These are phyloP conservation scores for Citrus trifoliata DNA, from an alignment of 345 rosid genomes.

Conservation along the genomic window DNA sequence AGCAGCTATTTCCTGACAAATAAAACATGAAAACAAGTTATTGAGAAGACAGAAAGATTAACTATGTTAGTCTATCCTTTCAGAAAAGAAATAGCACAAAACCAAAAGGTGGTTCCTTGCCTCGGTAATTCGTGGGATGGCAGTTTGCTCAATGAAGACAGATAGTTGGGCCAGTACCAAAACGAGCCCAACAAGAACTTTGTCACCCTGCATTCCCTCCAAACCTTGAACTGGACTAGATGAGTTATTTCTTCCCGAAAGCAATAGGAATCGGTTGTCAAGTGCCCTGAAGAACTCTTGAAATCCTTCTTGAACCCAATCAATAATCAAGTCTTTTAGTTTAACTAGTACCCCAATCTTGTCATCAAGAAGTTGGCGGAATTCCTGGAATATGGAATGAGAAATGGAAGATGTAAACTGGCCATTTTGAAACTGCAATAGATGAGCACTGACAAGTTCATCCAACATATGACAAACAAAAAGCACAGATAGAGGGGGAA, in stretches of 20 bases:
- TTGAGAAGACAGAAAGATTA: slow-evolving; percentile 2
- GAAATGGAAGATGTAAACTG: slow-evolving; percentile 10
- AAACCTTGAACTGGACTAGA: slow-evolving; percentile 43
- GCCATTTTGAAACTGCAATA: not conserved
- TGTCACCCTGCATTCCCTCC: slow-evolving; percentile 58
- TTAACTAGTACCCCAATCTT: slow-evolving; percentile 54
- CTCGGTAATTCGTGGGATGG: slow-evolving; percentile 85
- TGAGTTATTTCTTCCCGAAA: slow-evolving; percentile 72
- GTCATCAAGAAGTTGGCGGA: slow-evolving; percentile 78
- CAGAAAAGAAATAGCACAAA: slow-evolving; percentile 6
- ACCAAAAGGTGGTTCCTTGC: slow-evolving; percentile 36
- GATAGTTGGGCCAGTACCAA: slow-evolving; percentile 87
- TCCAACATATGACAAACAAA: not conserved
- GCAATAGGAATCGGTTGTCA: slow-evolving; percentile 54
- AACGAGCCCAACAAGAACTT: slow-evolving; percentile 63
- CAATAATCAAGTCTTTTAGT: slow-evolving; percentile 57
- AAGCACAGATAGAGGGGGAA: not conserved
- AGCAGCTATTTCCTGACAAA: slow-evolving; percentile 75
- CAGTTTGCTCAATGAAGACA: slow-evolving; percentile 83
- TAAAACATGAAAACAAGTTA: slow-evolving; percentile 19
- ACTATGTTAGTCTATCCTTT: not conserved
- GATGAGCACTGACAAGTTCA: not conserved
- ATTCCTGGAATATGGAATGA: slow-evolving; percentile 50
- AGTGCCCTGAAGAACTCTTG: slow-evolving; percentile 80
- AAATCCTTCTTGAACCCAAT: slow-evolving; percentile 94